Evolutionary conservation across 345 rosid species (phyloP).

Genomic region (Citrus trifoliata): DNA sequence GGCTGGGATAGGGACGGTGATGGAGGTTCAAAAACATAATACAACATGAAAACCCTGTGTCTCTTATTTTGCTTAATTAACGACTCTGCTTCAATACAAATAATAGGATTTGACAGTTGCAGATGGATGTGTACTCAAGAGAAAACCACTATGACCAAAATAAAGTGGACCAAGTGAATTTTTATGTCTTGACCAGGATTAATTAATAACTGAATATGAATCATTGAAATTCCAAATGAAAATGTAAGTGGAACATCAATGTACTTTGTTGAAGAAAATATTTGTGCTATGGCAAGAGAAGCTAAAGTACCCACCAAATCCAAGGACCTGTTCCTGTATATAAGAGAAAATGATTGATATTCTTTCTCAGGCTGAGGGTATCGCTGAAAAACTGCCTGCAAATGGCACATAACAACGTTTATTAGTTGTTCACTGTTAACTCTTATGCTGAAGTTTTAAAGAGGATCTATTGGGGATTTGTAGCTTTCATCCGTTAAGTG

Average conservation of each 20-base stretch:
- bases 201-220: not conserved
- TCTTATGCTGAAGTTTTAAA: not conserved
- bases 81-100: not conserved
- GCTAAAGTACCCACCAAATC: constrained; percentile 53
- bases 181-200: not conserved
- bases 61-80: not conserved
- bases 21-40: not conserved
- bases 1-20: not conserved
- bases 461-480: not conserved
- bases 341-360: constrained; percentile 77
- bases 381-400: constrained; percentile 70
- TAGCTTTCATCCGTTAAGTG: not conserved
- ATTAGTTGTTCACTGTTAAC: not conserved
- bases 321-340: constrained; percentile 62
- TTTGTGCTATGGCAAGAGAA: not conserved
- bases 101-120: not conserved
- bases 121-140: not conserved
- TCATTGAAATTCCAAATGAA: not conserved
- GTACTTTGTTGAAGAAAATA: not conserved
- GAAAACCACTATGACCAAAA: not conserved
- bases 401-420: constrained; percentile 1
- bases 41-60: not conserved
- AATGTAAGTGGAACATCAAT: not conserved
- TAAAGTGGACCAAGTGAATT: not conserved
- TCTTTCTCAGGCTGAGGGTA: constrained; percentile 78